A percentile compares a stretch with the other conserved stretches of the same genome.
phyloP scores from a whole-genome alignment of 495 filamentous ascomycete species.

The Jackrogersella minutella region DNA sequence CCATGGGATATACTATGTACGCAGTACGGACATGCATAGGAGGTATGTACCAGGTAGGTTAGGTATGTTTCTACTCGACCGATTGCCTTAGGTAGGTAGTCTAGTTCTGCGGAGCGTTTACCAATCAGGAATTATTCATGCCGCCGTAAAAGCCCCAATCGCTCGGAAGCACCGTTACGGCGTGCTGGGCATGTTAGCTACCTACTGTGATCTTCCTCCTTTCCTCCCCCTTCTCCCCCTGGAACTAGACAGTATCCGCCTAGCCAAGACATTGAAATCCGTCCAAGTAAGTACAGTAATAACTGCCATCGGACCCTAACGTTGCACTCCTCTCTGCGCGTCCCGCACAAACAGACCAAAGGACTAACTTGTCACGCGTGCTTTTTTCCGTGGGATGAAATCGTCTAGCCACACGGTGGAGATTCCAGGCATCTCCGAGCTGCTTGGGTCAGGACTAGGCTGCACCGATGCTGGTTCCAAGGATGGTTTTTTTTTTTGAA shows the following conservation, averaged over 20 bases:
- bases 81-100: no score
- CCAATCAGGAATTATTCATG: no score
- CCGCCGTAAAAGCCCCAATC: no score
- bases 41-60: not conserved
- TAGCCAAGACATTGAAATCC: constrained; percentile 14
- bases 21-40: no score
- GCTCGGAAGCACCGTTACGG: not conserved
- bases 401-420: not conserved
- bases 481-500: no score
- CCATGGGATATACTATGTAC: no score
- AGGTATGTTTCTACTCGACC: not conserved
- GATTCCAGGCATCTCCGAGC: constrained; percentile 3
- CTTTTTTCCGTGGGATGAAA: constrained; percentile 18
- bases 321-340: not conserved
- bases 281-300: constrained; percentile 9
- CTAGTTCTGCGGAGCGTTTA: no score
- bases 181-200: not conserved
- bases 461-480: not conserved
- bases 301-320: not conserved
- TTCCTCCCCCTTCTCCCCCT: not conserved
- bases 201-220: constrained; percentile 13
- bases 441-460: constrained; percentile 14
- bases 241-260: not conserved
- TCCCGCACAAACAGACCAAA: constrained; percentile 2
- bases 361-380: constrained; percentile 19